Conservation (phyloP, 441 rosid genomes). For the Monsonia emarginata region DNA sequence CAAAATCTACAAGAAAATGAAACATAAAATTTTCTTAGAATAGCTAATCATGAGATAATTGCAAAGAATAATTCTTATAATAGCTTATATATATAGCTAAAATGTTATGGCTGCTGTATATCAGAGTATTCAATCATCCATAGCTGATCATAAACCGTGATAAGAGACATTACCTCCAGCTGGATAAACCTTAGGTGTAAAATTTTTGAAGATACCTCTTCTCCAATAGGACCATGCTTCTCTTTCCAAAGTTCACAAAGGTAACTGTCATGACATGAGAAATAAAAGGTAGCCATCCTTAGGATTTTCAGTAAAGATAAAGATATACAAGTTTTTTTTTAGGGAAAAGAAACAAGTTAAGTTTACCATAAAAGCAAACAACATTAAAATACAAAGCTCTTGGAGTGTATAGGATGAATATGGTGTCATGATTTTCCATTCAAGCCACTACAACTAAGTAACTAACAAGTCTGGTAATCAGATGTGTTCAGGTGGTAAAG, state of each 20-base stretch:
- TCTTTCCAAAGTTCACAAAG: slow-evolving; percentile 68
- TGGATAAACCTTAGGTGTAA: slow-evolving; percentile 37
- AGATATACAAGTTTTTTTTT: background rate
- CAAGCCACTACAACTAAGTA: background rate
- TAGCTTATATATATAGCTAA: background rate
- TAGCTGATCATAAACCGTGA: background rate
- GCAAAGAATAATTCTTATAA: too few species aligned
- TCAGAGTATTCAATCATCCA: background rate
- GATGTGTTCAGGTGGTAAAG: too few species aligned
- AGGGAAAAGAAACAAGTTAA: too few species aligned
- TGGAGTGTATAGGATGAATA: background rate
- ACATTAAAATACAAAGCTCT: background rate
- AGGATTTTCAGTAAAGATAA: background rate
- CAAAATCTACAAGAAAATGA: background rate
- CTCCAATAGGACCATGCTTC: slow-evolving; percentile 32
- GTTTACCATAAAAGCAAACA: background rate
- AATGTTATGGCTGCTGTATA: background rate
- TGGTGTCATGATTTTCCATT: background rate
- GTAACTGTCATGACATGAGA: slow-evolving; percentile 43
- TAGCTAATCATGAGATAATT: background rate
- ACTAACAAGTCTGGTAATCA: too few species aligned
- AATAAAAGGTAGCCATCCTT: background rate
- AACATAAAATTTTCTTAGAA: slow-evolving; percentile 4
- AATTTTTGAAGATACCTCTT: slow-evolving; percentile 34
- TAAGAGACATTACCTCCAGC: slow-evolving; percentile 44